Evolutionary conservation across 129 eudicot species (phyloP).

Genomic region (Kitagawia praeruptora): DNA sequence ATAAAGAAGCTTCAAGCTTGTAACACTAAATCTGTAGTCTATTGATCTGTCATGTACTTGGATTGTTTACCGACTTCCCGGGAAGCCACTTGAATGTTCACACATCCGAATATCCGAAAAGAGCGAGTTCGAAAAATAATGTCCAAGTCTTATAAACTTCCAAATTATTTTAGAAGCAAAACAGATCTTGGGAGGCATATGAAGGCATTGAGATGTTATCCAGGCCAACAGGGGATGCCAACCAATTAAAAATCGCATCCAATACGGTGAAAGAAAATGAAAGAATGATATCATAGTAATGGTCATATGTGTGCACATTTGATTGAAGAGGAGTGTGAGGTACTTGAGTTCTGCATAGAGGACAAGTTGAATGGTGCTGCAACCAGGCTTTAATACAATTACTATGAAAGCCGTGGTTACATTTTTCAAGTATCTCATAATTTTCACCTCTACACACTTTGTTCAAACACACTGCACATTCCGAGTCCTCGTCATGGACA

Average conservation of each 20-base stretch:
- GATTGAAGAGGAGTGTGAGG: neutral
- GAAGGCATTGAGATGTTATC: neutral
- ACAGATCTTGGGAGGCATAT: neutral
- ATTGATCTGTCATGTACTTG: neutral
- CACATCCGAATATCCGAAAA: neutral
- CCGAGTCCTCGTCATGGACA: neutral
- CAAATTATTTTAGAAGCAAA: neutral
- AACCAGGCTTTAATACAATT: neutral
- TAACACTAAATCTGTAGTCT: neutral
- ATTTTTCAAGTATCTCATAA: neutral
- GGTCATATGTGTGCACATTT: neutral
- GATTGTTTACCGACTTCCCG: neutral
- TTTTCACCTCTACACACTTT: neutral
- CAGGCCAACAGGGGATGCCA: neutral
- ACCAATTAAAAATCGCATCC: neutral
- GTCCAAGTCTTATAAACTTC: neutral
- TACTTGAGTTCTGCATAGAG: conserved; percentile 8
- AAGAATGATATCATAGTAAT: neutral
- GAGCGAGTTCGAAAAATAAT: neutral
- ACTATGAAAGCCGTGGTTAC: neutral
- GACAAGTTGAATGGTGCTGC: conserved; percentile 5
- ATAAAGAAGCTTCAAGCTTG: neutral
- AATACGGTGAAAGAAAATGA: neutral
- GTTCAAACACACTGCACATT: conserved; percentile 7
- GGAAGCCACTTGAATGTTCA: neutral